Conservation (phyloP, 345 rosid species). For the Ceriops decandra region DNA sequence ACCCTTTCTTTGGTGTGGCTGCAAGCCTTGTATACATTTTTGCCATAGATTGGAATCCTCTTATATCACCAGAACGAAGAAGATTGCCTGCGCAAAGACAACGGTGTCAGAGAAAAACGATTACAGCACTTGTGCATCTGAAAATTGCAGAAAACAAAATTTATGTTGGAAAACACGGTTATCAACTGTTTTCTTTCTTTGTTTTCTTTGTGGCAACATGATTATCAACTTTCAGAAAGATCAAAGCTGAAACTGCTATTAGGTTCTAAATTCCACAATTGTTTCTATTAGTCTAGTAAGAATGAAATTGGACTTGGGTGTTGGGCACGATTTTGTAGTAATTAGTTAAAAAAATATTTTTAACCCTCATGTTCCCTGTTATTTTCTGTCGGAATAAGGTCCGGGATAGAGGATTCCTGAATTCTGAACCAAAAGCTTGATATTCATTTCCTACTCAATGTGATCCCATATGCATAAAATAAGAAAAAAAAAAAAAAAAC, state of each 20-base stretch:
- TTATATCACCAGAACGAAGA: slow-evolving; percentile 77
- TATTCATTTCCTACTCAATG: not conserved
- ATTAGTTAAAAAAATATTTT: not conserved
- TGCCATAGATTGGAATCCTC: slow-evolving; percentile 98
- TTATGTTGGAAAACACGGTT: not conserved
- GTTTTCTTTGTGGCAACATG: too few relatives aligned
- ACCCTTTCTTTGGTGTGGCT: slow-evolving; percentile 90
- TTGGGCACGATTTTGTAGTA: not conserved
- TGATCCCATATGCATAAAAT: slow-evolving; percentile 4
- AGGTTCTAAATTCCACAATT: not conserved
- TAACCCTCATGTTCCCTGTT: not conserved
- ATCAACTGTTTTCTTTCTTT: not conserved
- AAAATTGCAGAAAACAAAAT: not conserved
- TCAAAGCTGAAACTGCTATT: not conserved
- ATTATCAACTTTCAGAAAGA: not conserved
- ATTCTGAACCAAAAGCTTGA: not conserved
- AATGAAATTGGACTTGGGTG: not conserved
- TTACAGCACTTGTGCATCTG: not conserved
- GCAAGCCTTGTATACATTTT: slow-evolving; percentile 89
- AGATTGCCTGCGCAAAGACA: slow-evolving; percentile 61
- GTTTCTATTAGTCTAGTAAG: not conserved
- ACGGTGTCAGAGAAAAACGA: not conserved
- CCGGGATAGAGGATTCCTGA: not conserved
- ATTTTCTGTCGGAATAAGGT: not conserved
- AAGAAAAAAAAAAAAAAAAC: not conserved